Evolutionary conservation across 1,139 yeast species (phyloP), one percentile per base, ranked within the genome.

Genomic region (Zygosaccharomyces pseudobailii): DNA sequence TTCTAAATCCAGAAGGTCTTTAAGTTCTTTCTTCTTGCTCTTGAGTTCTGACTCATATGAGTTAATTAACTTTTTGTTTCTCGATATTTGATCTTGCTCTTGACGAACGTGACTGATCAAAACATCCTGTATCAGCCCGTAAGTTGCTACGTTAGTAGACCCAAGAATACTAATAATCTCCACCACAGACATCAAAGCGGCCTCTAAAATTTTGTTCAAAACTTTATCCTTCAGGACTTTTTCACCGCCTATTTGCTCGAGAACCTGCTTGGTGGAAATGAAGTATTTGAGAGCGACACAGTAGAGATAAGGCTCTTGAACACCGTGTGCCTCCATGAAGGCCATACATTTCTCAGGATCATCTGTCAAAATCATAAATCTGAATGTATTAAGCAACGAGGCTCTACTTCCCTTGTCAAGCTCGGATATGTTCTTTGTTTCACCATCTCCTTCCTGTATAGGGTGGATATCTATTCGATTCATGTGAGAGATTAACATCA

Each of bases 121-220:
- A 52, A 83, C 82, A 24, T 82, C 82, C 61, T 84, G 84, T 31
- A 92, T 75, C 17, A 86, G 66, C 0, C 95, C 96, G 38, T 88
- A 75, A 0, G 87, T 82, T 0, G 90, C 80, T 36, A 78, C 82
- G 6, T 80, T 81, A 42, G 80, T 80, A 3, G 74, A 66, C 38
- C 90, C 76, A 41, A 92, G 67, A 1, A 83, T 76, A 52, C 85
- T 84, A 10, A 92, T 71, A 1, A 92, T 72, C 55, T 90, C 96
- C 30, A 88, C 65, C 0, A 95, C 88, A 0, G 94, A 75, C 69
- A 87, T 73, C 23, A 85, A 62, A 47, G 79, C 76, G 13, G 72
- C 69, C 6, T 71, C 67, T 42, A 78, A 75, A 43, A 88, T 77
- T 48, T 73, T 76, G 36, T 74, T 68, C 36, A 90, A 66, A 1